Evolutionary conservation across 352 stramenopile genomes (phyloP), one percentile per base, ranked within the genome.

Genomic region (Globisporangium polare): DNA sequence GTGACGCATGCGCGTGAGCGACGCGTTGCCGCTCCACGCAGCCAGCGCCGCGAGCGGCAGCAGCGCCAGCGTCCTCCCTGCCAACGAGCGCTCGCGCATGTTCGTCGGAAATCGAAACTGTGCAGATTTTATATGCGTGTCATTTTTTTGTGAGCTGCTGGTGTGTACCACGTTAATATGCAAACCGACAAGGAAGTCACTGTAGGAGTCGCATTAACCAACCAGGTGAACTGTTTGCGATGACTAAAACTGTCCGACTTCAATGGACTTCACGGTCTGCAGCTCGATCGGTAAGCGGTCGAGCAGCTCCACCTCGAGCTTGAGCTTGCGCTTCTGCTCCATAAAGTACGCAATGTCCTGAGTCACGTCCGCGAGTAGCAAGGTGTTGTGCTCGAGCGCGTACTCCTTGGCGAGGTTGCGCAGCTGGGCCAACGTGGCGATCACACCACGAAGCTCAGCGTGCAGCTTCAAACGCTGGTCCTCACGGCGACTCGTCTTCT

Each of bases 11-110:
- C 82, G 84, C 37, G 63, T 68, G 43, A 86, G 72, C 58, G 62
- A 68, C 10, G 83, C 86, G 43, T 93, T 89, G 60, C 66, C 77
- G 57, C 80, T 92, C 86, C 86, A 95, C 17, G 65, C 77, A 2
- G 50, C 77, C n/a, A 88, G n/a, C 8, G 67, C 65, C 45, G 55
- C 77, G 29, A 92, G 66, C 60, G 86, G 86, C 60, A 95, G 72
- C 65, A 83, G 66, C 62, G 66, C 52, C 49, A 95, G 65, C 63
- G 69, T 69, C 41, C 72, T 75, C 26, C 60, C 71, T 13, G 77
- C 72, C 33, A 76, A 35, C 51, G 72, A 77, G 39, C 62, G 62
- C 54, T 67, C 53, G 27, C 45, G 45, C 59, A 66, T 64, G 2
- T 20, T 54, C 27, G 35, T 42, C 12, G 33, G 15, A 43, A 43